Conservation (phyloP, 352 stramenopile species). For the Phytopythium cucurbitacearum region DNA sequence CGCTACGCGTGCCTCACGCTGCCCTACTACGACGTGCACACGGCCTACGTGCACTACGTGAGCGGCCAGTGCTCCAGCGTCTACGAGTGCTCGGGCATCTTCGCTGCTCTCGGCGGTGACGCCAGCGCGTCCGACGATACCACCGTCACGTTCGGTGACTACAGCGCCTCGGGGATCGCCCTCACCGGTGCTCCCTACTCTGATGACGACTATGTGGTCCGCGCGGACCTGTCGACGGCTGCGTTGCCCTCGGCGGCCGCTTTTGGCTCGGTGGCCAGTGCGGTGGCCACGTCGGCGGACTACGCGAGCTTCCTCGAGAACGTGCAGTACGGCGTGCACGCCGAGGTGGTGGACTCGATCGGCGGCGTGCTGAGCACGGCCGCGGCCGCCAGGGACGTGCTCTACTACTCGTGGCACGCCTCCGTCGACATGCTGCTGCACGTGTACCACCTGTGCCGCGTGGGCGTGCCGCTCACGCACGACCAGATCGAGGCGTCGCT, state of each 20-base stretch:
- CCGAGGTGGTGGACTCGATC: constrained; percentile 54
- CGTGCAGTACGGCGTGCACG: constrained; percentile 61
- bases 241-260: constrained; percentile 40
- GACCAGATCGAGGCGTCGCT: constrained; percentile 38
- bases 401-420: constrained; percentile 73
- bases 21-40: constrained; percentile 79
- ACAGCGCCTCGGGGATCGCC: constrained; percentile 24
- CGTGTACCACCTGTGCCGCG: constrained; percentile 62
- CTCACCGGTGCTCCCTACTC: constrained; percentile 30
- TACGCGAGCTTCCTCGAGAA: constrained; percentile 53
- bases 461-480: constrained; percentile 42
- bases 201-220: constrained; percentile 48
- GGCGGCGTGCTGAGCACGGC: constrained; percentile 51
- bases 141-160: constrained; percentile 21
- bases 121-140: constrained; percentile 10
- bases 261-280: constrained; percentile 46
- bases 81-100: constrained; percentile 62
- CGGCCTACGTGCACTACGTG: constrained; percentile 44
- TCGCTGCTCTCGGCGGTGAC: constrained; percentile 37
- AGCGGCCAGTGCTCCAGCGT: constrained; percentile 49
- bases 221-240: constrained; percentile 32
- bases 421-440: constrained; percentile 67
- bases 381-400: constrained; percentile 39
- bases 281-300: constrained; percentile 42
- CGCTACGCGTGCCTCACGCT: constrained; percentile 65